phyloP scores from a whole-genome alignment of 2,329 filamentous ascomycete genomes.

The Trichoderma polysporum region DNA sequence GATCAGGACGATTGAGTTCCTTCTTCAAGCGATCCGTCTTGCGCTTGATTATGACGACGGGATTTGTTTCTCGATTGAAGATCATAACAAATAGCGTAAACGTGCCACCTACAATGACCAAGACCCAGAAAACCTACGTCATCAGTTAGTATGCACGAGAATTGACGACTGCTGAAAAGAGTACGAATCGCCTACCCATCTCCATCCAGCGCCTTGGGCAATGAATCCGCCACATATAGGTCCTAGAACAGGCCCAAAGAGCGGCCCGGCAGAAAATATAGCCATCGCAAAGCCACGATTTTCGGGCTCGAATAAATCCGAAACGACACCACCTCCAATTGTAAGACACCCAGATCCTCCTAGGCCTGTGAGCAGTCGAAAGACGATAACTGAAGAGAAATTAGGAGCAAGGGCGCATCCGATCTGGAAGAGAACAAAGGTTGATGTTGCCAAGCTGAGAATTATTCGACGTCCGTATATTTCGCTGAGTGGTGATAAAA shows the following conservation, averaged over 20 bases:
- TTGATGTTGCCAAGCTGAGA: constrained; percentile 55
- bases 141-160: background rate
- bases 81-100: constrained; percentile 29
- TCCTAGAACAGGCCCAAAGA: constrained; percentile 53
- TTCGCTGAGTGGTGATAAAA: constrained; percentile 60
- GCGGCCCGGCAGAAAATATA: constrained; percentile 56
- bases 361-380: constrained; percentile 59
- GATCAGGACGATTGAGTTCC: constrained; percentile 44
- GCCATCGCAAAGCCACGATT: constrained; percentile 50
- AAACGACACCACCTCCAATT: constrained; percentile 54
- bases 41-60: constrained; percentile 49
- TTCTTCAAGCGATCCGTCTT: constrained; percentile 47
- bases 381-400: constrained; percentile 56
- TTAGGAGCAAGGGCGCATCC: constrained; percentile 61
- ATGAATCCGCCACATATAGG: constrained; percentile 52
- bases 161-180: background rate
- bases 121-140: constrained; percentile 39
- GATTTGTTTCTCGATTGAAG: constrained; percentile 41
- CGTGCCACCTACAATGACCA: constrained; percentile 42
- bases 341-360: constrained; percentile 57
- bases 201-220: constrained; percentile 49
- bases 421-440: constrained; percentile 63
- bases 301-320: constrained; percentile 52
- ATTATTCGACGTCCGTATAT: constrained; percentile 62
- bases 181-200: constrained; percentile 41